Percentiles rank a stretch among this genome's conserved stretches.
Conservation (phyloP, 805 yeast species). For the Candida golubevii region DNA sequence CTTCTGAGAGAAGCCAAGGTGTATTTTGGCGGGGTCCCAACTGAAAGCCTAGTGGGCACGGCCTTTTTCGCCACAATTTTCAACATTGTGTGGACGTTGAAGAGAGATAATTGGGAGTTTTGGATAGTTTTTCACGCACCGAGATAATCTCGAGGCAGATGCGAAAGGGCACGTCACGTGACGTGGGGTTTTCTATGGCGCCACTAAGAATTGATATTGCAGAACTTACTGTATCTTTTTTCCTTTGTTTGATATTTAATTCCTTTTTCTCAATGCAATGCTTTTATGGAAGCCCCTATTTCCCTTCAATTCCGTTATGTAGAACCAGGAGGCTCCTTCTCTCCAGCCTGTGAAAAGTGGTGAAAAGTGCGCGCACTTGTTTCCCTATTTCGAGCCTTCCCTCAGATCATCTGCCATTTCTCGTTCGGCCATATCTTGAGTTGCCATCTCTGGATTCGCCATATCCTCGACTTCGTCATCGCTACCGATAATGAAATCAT, state of each 20-base stretch:
- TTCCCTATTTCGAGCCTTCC: neutral
- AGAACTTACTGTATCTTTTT: no score
- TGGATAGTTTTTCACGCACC: neutral
- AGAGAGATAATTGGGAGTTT: neutral
- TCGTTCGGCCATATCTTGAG: neutral
- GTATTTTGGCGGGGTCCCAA: constrained; percentile 54
- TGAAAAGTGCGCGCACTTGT: no score
- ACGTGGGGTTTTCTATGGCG: neutral
- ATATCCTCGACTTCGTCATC: constrained; percentile 37
- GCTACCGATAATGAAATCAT: constrained; percentile 46
- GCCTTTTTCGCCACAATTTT: constrained; percentile 6
- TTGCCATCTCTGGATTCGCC: neutral
- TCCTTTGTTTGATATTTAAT: no score
- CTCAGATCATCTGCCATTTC: neutral
- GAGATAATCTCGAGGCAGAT: neutral
- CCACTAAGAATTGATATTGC: no score
- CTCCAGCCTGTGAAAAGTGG: no score
- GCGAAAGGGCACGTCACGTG: constrained; percentile 3
- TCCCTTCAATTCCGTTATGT: neutral
- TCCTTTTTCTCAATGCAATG: no score
- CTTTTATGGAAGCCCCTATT: no score
- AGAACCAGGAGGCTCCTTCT: no score
- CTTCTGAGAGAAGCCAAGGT: constrained; percentile 73
- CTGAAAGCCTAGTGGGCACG: constrained; percentile 11
- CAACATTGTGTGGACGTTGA: neutral